Evolutionary conservation across 495 filamentous ascomycete genomes (phyloP).

Genomic region (Xanthoparmelia taractica): DNA sequence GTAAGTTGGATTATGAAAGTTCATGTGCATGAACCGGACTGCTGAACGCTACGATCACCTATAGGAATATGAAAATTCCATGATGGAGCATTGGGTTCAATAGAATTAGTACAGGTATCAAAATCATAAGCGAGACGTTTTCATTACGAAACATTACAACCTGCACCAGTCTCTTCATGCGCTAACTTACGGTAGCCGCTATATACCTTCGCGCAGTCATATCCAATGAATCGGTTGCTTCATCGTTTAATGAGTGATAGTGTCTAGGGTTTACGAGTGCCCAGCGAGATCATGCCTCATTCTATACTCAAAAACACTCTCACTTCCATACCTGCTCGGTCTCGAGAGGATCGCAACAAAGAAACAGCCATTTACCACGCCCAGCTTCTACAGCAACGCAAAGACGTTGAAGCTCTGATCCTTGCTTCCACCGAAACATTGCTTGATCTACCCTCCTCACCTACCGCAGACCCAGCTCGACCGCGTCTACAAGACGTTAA

Average conservation of each 20-base stretch:
- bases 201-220: background rate
- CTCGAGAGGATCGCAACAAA: conserved; percentile 45
- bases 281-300: conserved; percentile 1
- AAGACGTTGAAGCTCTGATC: conserved; percentile 62
- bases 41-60: too few species aligned
- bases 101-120: too few species aligned
- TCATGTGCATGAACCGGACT: too few species aligned
- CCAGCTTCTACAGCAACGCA: conserved; percentile 65
- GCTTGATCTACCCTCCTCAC: conserved; percentile 47
- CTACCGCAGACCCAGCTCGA: conserved; percentile 46
- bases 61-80: too few species aligned
- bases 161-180: too few species aligned
- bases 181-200: background rate
- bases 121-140: too few species aligned
- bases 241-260: too few species aligned
- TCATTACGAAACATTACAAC: too few species aligned
- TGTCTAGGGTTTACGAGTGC: background rate
- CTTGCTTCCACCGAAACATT: conserved; percentile 63
- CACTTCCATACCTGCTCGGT: conserved; percentile 31
- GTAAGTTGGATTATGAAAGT: too few species aligned
- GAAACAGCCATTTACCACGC: conserved; percentile 73
- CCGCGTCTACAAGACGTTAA: conserved; percentile 50
- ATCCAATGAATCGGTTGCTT: too few species aligned
- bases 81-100: too few species aligned
- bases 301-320: conserved; percentile 17